Base-by-base conservation (phyloP, 2,329 filamentous ascomycete species). In the Nothomitra cinnamomea region DNA sequence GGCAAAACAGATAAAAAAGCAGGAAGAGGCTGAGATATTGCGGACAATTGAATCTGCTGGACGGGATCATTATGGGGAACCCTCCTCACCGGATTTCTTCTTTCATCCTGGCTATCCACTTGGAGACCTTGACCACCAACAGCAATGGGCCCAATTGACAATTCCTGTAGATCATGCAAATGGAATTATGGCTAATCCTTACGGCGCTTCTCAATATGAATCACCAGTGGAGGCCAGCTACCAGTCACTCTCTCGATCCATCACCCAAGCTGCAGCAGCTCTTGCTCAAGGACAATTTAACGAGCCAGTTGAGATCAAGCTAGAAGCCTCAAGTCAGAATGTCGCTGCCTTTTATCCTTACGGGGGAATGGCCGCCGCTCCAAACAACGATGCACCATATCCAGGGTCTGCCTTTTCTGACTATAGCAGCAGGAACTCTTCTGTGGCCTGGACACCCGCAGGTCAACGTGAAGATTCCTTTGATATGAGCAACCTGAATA, bases 1-100 rank as follows among this genome's bases (percentile, higher is more conserved):
- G 58, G 71, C 71, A 51, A 74, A 73, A 59, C 71, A 74, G 58
- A 70, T 74, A 59, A 72, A 67, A 57, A 65, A 69, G 54, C 70
- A 72, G 58, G 69, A 70, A 59, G 71, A 73, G 60, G 72, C 69
- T 54, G 70, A 72, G 10, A 15, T 55, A 15, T 19, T 45, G 53
- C 47, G 50, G 17, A 41, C 50, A 52, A 43, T 52, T 45, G 21
- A 45, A 47, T 55, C 53, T 24, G 53, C 53, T 25, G 42, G 21
- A 13, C 24, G 28, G 41, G n/a, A 22, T 17, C 22, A 13, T n/a
- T 42, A 49, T 43, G 24, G 19, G n/a, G 48, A 50, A 35, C 53
- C 19, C 35, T 32, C 49, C 8, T 55, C 49, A 5, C 48, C 21
- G 22, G 32, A 32, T 32, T 52, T 50, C 17, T 52, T 36, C 24